Conservation (phyloP, 345 rosid species). For the Psidium guajava region DNA sequence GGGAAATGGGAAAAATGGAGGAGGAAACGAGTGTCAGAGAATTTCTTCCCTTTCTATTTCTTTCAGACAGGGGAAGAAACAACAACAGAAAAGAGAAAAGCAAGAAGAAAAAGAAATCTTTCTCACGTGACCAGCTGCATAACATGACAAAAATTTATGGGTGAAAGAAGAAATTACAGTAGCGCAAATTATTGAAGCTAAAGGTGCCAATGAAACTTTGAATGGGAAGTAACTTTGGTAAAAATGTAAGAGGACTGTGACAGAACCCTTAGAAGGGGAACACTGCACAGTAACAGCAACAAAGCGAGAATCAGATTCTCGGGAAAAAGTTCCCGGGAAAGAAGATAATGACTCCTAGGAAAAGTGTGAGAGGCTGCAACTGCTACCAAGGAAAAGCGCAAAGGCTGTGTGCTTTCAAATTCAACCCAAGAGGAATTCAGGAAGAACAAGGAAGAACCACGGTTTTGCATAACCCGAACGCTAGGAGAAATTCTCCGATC, state of each 20-base stretch:
- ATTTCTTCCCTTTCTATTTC: background rate
- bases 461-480: background rate
- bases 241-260: background rate
- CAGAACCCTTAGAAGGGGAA: background rate
- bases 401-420: background rate
- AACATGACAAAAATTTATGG: background rate
- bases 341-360: background rate
- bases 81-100: background rate
- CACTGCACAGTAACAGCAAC: background rate
- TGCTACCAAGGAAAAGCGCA: background rate
- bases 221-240: background rate
- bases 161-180: background rate
- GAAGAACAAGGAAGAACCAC: background rate
- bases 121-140: slow-evolving; percentile 5
- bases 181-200: background rate
- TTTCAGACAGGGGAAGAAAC: background rate
- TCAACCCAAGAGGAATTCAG: background rate
- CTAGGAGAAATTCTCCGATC: background rate
- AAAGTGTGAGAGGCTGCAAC: background rate
- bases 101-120: background rate
- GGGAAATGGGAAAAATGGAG: background rate
- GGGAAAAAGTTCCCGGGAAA: background rate
- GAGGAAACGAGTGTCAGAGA: background rate
- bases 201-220: background rate
- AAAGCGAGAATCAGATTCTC: background rate